Evolutionary conservation across 805 yeast genomes (phyloP), one percentile per base, ranked within the genome.

Genomic region (Spathaspora arborariae): DNA sequence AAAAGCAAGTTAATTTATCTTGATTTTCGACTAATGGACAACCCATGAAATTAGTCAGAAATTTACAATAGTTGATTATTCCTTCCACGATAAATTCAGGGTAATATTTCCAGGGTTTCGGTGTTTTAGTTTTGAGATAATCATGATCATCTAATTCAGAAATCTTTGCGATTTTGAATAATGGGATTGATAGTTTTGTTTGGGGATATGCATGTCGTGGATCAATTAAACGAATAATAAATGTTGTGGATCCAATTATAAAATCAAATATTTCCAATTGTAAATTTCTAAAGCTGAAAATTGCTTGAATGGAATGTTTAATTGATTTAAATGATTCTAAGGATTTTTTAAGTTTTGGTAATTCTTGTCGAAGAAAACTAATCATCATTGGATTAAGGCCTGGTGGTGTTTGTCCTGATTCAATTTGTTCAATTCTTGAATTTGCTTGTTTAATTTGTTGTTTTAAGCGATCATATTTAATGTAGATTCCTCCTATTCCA

Each of bases 51-150:
- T 75, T 74, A 11, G 81, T 72, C 56, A 85, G 75, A 57, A 79
- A 81, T 49, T 82, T 79, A 47, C 87, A 74, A 60, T 84, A 88
- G 55, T 81, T 82, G 24, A 91, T 76, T 10, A 88, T 76, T 2
- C 95, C 94, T 59, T 94, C 98, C 15, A 94, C 65, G 41, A 85
- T 73, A 57, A 80, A 88, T 63, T 94, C 98, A 0, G 99, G 99
- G 50, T 74, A 84, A 61, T 79, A 87, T 56, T 81, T 84, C 77
- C 92, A 89, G 1, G 94, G 94, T 15, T 64, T 56, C 4, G 95
- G 92, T 0, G 92, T 76, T 50, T 81, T 68, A 8, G 74, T 66
- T 56, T 87, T 77, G 55, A 85, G 70, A 56, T 76, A 82, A 39
- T 84, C 92, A n/a, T 82, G 79, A 62, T 85, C 87, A 56, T 86